Evolutionary conservation across 2,329 filamentous ascomycete species (phyloP), one percentile per base, ranked within the genome.

Genomic region (Stagonosporopsis cucurbitacearum): DNA sequence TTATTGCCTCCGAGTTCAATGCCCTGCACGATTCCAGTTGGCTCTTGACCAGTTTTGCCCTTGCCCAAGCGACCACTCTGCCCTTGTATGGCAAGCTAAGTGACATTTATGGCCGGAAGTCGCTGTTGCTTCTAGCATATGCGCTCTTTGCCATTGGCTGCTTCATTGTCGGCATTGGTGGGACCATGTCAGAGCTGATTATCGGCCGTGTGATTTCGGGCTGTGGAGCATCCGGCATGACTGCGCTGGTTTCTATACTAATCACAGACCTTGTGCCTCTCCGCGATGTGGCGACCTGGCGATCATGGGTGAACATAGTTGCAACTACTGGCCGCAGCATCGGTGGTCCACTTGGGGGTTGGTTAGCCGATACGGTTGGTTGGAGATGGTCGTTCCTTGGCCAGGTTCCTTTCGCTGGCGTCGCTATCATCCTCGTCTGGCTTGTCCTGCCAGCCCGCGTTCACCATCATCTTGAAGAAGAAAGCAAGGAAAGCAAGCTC

Each of bases 151-250:
- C 69, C 0, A n/a, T 75, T 9, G 78, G 78, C 20, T 61, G 60
- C 32, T 56, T 43, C 12, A 9, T 57, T 19, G 51, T 57, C 11
- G 60, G 55, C 7, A 43, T 57, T 12, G 56, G 55, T 3, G 42
- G 30, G 9, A 61, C 62, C 1, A 65, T 65, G 58, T 28, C 58
- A 26, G 44, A 48, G 7, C 41, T 64, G 26, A 70, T 72, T 20
- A 20, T 64, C 44, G 87, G 86, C 2, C 81, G 89, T 70, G 80
- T 83, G 3, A 81, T 86, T 50, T 81, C 82, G 64, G 85, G 84
- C 2, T 81, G 89, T 44, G 89, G 88, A 4, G 87, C 87, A 19
- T 87, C 86, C 3, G 89, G 88, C 11, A 88, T 91, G 84, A 66
- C 65, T 4, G 49, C 60, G 12, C 37, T 72, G 2, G 66, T 80